Base-by-base conservation (phyloP, 768 basidiomycete species). In the Mycena capillaripes region DNA sequence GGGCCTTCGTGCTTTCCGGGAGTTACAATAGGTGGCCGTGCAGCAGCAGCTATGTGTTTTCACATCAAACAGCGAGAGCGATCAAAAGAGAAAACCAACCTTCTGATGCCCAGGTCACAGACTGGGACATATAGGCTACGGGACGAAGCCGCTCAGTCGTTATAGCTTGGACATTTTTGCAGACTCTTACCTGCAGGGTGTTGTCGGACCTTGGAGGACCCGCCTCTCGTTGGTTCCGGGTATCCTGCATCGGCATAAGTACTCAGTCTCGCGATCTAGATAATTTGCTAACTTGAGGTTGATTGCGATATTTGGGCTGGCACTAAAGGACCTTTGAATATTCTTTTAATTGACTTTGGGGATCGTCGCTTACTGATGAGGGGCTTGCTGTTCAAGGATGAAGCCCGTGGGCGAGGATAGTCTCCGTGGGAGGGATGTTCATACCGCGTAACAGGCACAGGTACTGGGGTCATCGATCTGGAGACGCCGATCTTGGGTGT, bases 401-500 rank as follows among this genome's bases (percentile, higher is more conserved):
- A 69, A 21, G 74, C 56, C 21, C 74, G 70, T 16, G 66, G 74
- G 17, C 74, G 66, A 59, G 44, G 32, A 50, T 63, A 59, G 40
- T 14, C 27, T 48, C 56, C 70, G 50, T 32, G 48, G 11, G 21
- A 8, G 5, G 67, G 57, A 58, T 48, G 57, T 50, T 69, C 67
- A 48, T 69, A 52, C 21, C 58, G 66, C 42, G 74, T 34, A 40
- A 69, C 67, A 8, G 74, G 58, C 30, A 48, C 66, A n/a, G 74
- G 74, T 21, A 44, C 70, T 17, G 74, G 74, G 42, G 74, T 75
- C 70, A 66, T 69, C 44, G 74, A 75, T 69, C 74, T 50, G 19
- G 65, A 50, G 25, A 69, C 29, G 57, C 56, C 62, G 66, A 32
- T 44, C 25, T 64, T 63, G 36, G 61, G 40, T 7, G 40, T n/a